A percentile compares a stretch with the other conserved stretches of the same genome.
Conservation (phyloP, 164 flowering plant species). For the Vitis rotundifolia region DNA sequence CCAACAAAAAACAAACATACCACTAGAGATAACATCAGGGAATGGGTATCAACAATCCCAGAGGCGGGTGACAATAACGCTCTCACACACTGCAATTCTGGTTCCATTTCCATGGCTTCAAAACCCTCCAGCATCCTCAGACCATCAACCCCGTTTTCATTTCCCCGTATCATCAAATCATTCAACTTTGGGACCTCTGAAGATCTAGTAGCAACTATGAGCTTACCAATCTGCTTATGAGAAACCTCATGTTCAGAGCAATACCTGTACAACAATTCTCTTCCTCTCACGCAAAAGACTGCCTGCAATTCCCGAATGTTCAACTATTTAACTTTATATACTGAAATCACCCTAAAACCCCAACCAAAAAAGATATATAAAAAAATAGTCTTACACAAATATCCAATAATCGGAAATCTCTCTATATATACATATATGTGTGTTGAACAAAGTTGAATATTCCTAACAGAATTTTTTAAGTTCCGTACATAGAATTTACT, state of each 20-base stretch:
- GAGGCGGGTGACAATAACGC: slow-evolving; percentile 74
- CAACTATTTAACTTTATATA: not conserved
- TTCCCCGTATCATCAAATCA: slow-evolving; percentile 48
- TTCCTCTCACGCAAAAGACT: slow-evolving; percentile 66
- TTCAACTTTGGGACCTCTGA: slow-evolving; percentile 63
- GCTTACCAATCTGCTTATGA: slow-evolving; percentile 80
- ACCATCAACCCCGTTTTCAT: slow-evolving; percentile 72
- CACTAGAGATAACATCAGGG: slow-evolving; percentile 82
- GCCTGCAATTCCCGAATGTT: slow-evolving; percentile 40
- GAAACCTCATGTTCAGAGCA: slow-evolving; percentile 65
- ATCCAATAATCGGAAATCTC: too few species aligned
- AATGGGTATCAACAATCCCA: slow-evolving; percentile 83
- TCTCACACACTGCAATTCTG: slow-evolving; percentile 70
- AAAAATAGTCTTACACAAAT: too few species aligned
- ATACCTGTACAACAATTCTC: slow-evolving; percentile 68
- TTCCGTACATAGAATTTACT: too few species aligned
- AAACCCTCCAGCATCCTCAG: slow-evolving; percentile 69
- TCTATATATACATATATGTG: too few species aligned
- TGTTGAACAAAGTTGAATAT: too few species aligned
- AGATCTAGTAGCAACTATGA: slow-evolving; percentile 74
- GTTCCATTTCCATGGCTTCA: slow-evolving; percentile 80
- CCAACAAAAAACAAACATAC: slow-evolving; percentile 31
- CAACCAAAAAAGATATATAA: not conserved
- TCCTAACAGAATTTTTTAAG: too few species aligned
- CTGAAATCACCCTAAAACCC: too few species aligned